Evolutionary conservation across 2,329 filamentous ascomycete species (phyloP).

Genomic region (Bipolaris cookei): DNA sequence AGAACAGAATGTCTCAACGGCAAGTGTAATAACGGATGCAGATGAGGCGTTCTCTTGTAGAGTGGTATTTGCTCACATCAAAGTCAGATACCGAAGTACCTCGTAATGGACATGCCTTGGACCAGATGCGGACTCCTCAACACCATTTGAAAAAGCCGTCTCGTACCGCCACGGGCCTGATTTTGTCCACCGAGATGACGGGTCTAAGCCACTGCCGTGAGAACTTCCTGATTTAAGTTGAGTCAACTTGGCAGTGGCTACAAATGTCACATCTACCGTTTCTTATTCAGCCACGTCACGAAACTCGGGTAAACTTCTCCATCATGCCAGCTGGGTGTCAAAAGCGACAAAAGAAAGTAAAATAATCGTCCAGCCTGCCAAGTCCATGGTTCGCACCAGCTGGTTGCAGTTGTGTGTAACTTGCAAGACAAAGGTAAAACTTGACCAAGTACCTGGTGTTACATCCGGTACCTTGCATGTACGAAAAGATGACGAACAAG

Average conservation of each 20-base stretch:
- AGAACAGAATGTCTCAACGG: background rate
- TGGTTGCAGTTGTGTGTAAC: background rate
- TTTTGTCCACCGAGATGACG: background rate
- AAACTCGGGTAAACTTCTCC: background rate
- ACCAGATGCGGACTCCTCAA: background rate
- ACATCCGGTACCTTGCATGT: background rate
- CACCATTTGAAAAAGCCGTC: background rate
- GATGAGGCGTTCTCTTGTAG: background rate
- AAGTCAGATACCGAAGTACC: background rate
- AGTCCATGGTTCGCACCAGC: constrained; percentile 11
- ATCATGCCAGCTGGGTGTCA: background rate
- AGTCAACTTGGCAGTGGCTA: background rate
- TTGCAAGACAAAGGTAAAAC: background rate
- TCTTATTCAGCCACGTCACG: background rate
- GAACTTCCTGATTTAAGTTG: background rate
- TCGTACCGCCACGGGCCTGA: background rate
- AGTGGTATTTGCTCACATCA: background rate
- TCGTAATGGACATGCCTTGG: background rate
- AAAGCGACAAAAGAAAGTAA: background rate
- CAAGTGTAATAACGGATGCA: background rate
- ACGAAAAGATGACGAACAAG: background rate
- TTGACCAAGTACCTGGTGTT: background rate
- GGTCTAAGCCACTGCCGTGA: background rate
- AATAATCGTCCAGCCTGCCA: constrained; percentile 1
- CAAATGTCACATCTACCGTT: background rate